phyloP scores from a whole-genome alignment of 768 basidiomycete genomes.

The Boletellus sp. region DNA sequence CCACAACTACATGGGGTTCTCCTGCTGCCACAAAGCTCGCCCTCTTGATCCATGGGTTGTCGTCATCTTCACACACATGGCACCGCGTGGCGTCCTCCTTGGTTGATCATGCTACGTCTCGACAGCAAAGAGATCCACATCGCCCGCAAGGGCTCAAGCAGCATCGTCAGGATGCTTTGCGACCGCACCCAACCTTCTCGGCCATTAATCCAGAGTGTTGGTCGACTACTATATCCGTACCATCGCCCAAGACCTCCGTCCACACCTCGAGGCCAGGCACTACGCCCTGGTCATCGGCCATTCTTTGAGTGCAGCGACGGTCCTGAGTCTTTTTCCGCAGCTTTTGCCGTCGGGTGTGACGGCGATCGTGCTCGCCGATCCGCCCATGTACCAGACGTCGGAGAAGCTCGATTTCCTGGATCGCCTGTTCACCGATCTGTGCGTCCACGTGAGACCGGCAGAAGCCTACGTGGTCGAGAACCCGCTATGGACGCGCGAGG shows the following conservation, averaged over 20 bases:
- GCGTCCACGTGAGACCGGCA: neutral
- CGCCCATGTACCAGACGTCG: neutral
- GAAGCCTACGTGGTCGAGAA: conserved; percentile 2
- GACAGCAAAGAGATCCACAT: too few relatives aligned
- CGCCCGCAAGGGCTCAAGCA: too few relatives aligned
- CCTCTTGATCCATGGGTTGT: conserved; percentile 24
- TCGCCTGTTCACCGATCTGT: neutral
- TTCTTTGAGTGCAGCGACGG: conserved; percentile 9
- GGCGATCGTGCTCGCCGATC: conserved; percentile 18
- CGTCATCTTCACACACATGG: conserved; percentile 20
- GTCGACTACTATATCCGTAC: conserved; percentile 10
- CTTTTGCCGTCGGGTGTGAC: conserved; percentile 6
- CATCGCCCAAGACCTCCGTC: conserved; percentile 15
- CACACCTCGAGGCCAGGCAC: conserved; percentile 10
- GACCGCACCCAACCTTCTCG: too few relatives aligned
- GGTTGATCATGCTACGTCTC: too few relatives aligned
- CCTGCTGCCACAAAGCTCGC: conserved; percentile 22
- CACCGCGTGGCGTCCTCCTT: too few relatives aligned
- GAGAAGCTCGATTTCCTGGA: neutral
- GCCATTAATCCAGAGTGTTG: conserved; percentile 11
- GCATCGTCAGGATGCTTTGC: too few relatives aligned
- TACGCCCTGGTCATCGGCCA: conserved; percentile 20
- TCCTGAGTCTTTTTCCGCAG: conserved; percentile 6
- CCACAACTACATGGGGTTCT: conserved; percentile 20
- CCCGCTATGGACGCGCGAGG: conserved; percentile 13